Percentiles rank a stretch among this genome's conserved stretches.
Evolutionary conservation across 2,329 filamentous ascomycete genomes (phyloP).

Genomic region (Metarhizium humberi): DNA sequence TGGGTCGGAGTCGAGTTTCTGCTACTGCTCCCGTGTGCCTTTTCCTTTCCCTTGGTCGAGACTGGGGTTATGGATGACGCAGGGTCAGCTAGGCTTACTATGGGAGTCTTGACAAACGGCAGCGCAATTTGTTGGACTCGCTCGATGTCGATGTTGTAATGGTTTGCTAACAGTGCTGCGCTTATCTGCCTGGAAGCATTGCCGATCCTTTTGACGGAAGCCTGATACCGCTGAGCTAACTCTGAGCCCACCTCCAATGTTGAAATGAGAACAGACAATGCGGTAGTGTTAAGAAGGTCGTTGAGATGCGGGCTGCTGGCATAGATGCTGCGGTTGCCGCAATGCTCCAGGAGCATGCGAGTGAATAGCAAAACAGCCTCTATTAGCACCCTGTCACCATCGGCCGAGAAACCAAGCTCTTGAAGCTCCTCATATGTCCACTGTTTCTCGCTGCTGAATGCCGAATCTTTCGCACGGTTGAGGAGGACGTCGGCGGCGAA

Average conservation of each 20-base stretch:
- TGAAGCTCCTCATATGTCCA: conserved; percentile 39
- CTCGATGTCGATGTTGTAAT: conserved; percentile 73
- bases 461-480: conserved; percentile 44
- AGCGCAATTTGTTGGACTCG: conserved; percentile 74
- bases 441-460: conserved; percentile 36
- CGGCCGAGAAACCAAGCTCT: conserved; percentile 54
- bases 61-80: conserved; percentile 43
- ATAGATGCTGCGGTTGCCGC: conserved; percentile 93
- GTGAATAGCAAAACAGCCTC: conserved; percentile 79
- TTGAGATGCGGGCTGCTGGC: conserved; percentile 86
- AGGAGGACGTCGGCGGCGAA: conserved; percentile 61
- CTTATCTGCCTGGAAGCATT: conserved; percentile 58
- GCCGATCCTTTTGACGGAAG: conserved; percentile 70
- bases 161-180: conserved; percentile 66
- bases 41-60: conserved; percentile 71
- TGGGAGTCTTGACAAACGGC: conserved; percentile 68
- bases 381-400: conserved; percentile 74
- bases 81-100: conserved; percentile 41
- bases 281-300: conserved; percentile 80
- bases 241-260: conserved; percentile 76
- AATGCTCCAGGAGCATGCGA: conserved; percentile 80
- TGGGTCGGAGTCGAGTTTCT: conserved; percentile 52
- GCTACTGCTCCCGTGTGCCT: conserved; percentile 30
- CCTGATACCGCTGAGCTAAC: conserved; percentile 86
- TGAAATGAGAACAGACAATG: conserved; percentile 65